Evolutionary conservation across 2,329 filamentous ascomycete genomes (phyloP).

Genomic region (Fusarium algeriense): DNA sequence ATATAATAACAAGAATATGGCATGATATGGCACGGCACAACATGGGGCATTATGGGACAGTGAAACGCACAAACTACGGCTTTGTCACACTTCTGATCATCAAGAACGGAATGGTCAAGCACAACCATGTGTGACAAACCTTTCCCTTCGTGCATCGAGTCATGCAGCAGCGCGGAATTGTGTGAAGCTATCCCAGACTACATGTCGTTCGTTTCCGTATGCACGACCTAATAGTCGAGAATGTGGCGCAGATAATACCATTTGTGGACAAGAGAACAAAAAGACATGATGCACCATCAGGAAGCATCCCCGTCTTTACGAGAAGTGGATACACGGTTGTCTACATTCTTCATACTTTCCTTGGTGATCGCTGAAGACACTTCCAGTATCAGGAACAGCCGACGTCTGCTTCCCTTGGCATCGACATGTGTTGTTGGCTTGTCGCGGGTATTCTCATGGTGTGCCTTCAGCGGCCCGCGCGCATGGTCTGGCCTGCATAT

Average conservation of each 20-base stretch:
- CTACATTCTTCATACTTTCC: conserved; percentile 11
- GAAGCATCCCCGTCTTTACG: conserved; percentile 22
- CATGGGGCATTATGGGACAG: conserved; percentile 23
- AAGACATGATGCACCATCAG: conserved; percentile 18
- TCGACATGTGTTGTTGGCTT: conserved; percentile 36
- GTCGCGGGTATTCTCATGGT: conserved; percentile 28
- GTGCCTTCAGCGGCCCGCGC: conserved; percentile 38
- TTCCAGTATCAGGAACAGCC: conserved; percentile 41
- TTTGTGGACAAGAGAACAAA: conserved; percentile 31
- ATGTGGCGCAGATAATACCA: conserved; percentile 11
- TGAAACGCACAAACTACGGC: conserved; percentile 27
- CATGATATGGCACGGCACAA: conserved; percentile 42
- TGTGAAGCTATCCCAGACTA: conserved; percentile 31
- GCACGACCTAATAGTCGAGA: conserved; percentile 20
- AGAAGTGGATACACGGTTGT: conserved; percentile 35
- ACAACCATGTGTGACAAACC: conserved; percentile 40
- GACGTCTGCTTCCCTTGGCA: conserved; percentile 16
- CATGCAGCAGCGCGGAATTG: conserved; percentile 40
- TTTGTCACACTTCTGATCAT: conserved; percentile 26
- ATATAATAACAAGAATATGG: conserved; percentile 30
- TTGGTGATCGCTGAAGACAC: conserved; percentile 24
- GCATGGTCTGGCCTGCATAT: conserved; percentile 41
- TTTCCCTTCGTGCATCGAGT: conserved; percentile 36
- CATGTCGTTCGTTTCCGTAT: conserved; percentile 31
- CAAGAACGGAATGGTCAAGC: conserved; percentile 33